Base-by-base conservation (phyloP, 2,329 filamentous ascomycete genomes). In the Dactylellina drechsleri region DNA sequence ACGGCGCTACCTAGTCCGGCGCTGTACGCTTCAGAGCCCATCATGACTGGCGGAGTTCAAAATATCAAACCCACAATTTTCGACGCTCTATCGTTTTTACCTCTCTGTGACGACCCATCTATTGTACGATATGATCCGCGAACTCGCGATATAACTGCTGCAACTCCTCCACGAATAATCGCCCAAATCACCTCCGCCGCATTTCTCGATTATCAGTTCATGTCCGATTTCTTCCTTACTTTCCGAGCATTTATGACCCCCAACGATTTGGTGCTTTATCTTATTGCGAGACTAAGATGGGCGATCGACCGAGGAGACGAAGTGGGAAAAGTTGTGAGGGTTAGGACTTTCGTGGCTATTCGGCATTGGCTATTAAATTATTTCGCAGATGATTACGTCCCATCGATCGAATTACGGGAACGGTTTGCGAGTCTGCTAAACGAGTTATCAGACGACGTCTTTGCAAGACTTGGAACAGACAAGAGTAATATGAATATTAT, bases 291-390 rank as follows among this genome's bases (percentile, higher is more conserved):
- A 16, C 83, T 99, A 61, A 86, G 89, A 78, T 99, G 95, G 95
- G 93, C 95, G 0, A 85, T 97, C 57, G 87, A 87, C 56, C 87
- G 92, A 66, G 84, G 87, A 54, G 92, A 96, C 80, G 92, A 97
- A 81, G 89, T 90, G 68, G 95, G 95, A 45, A 91, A 93, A 80
- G 92, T 99, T 61, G 95, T 97, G n/a, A 89, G 94, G 58, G 96
- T 99, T 15, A 88, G 95, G 49, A 96, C 93, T 0, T 99, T 98
- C 83, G 95, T 97, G 26, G 95, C 95, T 6, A 86, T 98, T 52
- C 89, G 95, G 67, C 95, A 99, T 82, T 99, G 95, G 95, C 93
- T 98, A 68, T 83, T 99, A 76, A 99, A 99, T 81, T 99, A 99
- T 82, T 99, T 98, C 78, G 86, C 92, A 66, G 95, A 99, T 80